Evolutionary conservation across 108 stramenopile species (phyloP).

Genomic region (Nannochloropsis salina): DNA sequence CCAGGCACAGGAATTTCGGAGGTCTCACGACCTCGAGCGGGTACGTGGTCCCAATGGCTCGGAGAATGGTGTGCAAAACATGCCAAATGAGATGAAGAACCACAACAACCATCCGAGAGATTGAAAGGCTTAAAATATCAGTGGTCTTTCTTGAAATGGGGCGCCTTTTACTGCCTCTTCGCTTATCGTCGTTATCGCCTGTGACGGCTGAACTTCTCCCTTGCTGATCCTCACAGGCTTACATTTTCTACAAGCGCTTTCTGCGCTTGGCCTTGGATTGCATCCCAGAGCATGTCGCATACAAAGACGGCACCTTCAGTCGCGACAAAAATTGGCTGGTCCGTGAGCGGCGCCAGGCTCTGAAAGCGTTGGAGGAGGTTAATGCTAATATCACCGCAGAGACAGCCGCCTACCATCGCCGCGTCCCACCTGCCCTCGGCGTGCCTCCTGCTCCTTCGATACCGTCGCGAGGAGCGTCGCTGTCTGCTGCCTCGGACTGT

Average conservation of each 20-base stretch:
- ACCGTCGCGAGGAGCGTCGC: not conserved
- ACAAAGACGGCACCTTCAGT: not conserved
- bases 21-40: not conserved
- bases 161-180: too few relatives aligned
- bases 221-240: constrained; percentile 21
- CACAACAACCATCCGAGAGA: too few relatives aligned
- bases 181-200: too few relatives aligned
- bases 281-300: constrained; percentile 41
- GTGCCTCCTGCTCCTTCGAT: constrained; percentile 19
- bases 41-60: not conserved
- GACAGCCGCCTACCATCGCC: not conserved
- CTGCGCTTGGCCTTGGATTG: constrained; percentile 29
- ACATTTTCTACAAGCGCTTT: constrained; percentile 43
- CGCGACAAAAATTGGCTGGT: constrained; percentile 23
- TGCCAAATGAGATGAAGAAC: too few relatives aligned
- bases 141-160: too few relatives aligned
- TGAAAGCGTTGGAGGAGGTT: constrained; percentile 9
- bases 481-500: not conserved
- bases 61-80: too few relatives aligned
- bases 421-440: not conserved
- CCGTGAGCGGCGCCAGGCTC: not conserved
- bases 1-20: not conserved
- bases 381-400: not conserved
- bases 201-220: not conserved
- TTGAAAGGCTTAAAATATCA: too few relatives aligned